Evolutionary conservation across 1,139 yeast species (phyloP).

Genomic region (Sugiyamaella xylanicola): DNA sequence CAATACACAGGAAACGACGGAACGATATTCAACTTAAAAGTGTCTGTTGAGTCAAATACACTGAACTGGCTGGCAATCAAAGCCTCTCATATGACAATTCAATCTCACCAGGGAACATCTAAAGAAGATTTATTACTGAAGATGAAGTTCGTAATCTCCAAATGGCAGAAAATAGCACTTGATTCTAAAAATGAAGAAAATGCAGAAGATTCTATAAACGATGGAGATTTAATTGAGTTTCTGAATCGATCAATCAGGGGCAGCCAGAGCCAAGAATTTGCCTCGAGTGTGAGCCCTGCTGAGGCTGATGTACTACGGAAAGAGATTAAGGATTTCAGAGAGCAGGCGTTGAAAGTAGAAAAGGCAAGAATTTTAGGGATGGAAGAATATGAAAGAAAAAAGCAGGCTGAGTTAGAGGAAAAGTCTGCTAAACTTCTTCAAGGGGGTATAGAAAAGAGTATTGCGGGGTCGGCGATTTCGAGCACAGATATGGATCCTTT

Average conservation of each 20-base stretch:
- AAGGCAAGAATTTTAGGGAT: conserved; percentile 31
- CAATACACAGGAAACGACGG: conserved; percentile 5
- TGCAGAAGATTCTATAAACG: conserved; percentile 10
- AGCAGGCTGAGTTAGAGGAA: conserved; percentile 28
- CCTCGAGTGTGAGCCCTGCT: conserved; percentile 31
- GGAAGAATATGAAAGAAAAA: conserved; percentile 30
- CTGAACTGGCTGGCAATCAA: conserved; percentile 13
- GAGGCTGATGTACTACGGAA: conserved; percentile 36
- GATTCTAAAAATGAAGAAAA: conserved; percentile 6
- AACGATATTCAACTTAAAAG: background rate
- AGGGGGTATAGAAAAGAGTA: conserved; percentile 5
- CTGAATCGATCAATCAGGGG: conserved; percentile 14
- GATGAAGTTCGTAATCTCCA: conserved; percentile 7
- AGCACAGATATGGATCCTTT: background rate
- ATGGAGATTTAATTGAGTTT: conserved; percentile 17
- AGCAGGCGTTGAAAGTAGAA: conserved; percentile 36
- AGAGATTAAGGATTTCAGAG: conserved; percentile 41
- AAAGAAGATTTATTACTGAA: conserved; percentile 4
- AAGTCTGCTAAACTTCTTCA: conserved; percentile 25
- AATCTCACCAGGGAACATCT: conserved; percentile 7
- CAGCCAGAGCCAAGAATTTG: conserved; percentile 10
- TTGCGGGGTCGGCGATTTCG: background rate
- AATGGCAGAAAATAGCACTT: conserved; percentile 7
- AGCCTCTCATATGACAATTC: conserved; percentile 7
- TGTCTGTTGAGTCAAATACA: conserved; percentile 16